Base-by-base conservation (phyloP, 139 green algal species). In the Limnomonas spitsbergensis region DNA sequence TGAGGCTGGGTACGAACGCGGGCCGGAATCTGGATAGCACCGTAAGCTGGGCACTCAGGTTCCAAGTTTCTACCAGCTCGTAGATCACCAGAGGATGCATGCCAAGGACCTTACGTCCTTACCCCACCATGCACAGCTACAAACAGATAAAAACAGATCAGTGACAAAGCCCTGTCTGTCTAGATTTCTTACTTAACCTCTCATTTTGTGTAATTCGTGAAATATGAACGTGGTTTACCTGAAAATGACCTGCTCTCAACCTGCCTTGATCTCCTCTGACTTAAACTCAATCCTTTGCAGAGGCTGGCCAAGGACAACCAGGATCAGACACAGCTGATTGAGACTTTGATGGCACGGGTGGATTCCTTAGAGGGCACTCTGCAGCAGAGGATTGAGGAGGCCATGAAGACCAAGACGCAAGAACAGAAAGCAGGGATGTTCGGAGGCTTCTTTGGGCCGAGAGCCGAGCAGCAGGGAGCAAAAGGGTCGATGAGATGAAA, bases 241-340 rank as follows among this genome's bases (percentile, higher is more conserved):
- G n/a, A n/a, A n/a, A n/a, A n/a, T n/a, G n/a, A n/a, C n/a, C n/a
- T n/a, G n/a, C n/a, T n/a, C n/a, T n/a, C n/a, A n/a, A n/a, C n/a
- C n/a, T n/a, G n/a, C n/a, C n/a, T n/a, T n/a, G n/a, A n/a, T n/a
- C n/a, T n/a, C n/a, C n/a, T n/a, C n/a, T n/a, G n/a, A n/a, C n/a
- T n/a, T n/a, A n/a, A n/a, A n/a, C n/a, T n/a, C n/a, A n/a, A n/a
- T 61, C 14, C 20, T 61, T 14, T 61, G 47, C 29, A 35, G 24
- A 47, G 2, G 37, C 69, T 32, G n/a, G 39, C 39, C 3, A 26
- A 20, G 24, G 37, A 88, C 70, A 91, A 88, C 69, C 1, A 72
- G n/a, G 80, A 89, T 69, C 87, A 91, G 80, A 78, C 82, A 40
- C 34, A 83, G 54, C 69, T 89, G 40, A 79, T 91, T 27, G 34